Evolutionary conservation across 805 yeast genomes (phyloP), one percentile per base, ranked within the genome.

Genomic region (Sugiyamaella qingdaonensis): DNA sequence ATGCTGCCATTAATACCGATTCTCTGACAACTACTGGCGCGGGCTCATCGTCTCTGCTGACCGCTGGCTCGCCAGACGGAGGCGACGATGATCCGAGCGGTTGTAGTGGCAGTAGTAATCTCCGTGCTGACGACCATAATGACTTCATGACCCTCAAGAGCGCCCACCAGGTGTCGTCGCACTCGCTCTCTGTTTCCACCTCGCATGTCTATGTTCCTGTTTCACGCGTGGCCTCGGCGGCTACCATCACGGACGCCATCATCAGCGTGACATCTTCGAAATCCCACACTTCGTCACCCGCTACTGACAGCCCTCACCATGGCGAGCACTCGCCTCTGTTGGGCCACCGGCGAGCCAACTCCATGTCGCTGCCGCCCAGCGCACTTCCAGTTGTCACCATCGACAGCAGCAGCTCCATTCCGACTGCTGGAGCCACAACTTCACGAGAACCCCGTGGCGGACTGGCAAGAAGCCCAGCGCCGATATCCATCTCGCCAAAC

Each of bases 1-100:
- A 70, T 70, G 74, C 66, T 52, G 52, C 67, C 61, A 59, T 61
- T 35, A 54, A 51, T 56, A 59, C 61, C 54, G 52, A 68, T 14
- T 10, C 59, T 21, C 31, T 52, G 46, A 59, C 66, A 56, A 50
- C 66, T 45, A 48, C 67, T 46, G 62, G 58, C 47, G 62, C 70
- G 49, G 75, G 74, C 31, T 27, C 47, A 4, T 8, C 51, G 46
- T 29, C 46, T 16, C 31, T 32, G 35, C 14, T 42, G 41, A 41
- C 50, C 5, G 31, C 49, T n/a, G 33, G 47, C 11, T 34, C 24
- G n/a, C n/a, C 33, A 5, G 39, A 27, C n/a, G 55, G 52, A 18
- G 55, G 44, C 19, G 50, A 45, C 18, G 56, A 49, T 16, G 59
- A 74, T 64, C 54, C 62, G 60, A 48, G 54, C 61, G 45, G 55